phyloP scores from a whole-genome alignment of 306 rosid genomes.

The Cicer chorassanicum region DNA sequence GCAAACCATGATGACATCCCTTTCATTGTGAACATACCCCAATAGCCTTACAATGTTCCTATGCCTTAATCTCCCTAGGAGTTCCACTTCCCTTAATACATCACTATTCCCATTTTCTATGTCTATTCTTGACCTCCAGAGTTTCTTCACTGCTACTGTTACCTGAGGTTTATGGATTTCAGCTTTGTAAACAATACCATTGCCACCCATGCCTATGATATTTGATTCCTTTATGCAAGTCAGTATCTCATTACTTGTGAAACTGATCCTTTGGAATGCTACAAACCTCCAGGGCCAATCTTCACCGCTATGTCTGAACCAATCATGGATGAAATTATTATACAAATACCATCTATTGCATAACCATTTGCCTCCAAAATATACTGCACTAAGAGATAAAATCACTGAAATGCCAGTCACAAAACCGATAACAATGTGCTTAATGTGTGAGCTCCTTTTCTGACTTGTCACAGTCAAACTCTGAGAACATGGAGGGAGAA shows the following conservation, averaged over 20 bases:
- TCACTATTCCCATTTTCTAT: conserved; percentile 68
- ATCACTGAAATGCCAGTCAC: conserved; percentile 61
- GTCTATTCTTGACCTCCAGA: conserved; percentile 66
- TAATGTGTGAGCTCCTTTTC: conserved; percentile 49
- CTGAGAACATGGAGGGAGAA: conserved; percentile 77
- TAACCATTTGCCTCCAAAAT: conserved; percentile 58
- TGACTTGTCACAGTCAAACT: conserved; percentile 39
- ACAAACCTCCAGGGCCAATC: conserved; percentile 94
- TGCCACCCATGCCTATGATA: conserved; percentile 79
- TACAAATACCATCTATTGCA: conserved; percentile 62
- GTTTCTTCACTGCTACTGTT: conserved; percentile 84
- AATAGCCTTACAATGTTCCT: conserved; percentile 78
- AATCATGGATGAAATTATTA: conserved; percentile 59
- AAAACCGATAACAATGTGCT: conserved; percentile 60
- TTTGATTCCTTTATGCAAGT: conserved; percentile 73
- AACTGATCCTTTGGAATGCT: conserved; percentile 83
- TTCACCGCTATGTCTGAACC: conserved; percentile 61
- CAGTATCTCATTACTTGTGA: conserved; percentile 77
- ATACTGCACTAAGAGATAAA: conserved; percentile 53
- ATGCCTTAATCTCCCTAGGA: conserved; percentile 84
- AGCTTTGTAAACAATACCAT: conserved; percentile 89
- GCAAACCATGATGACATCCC: conserved; percentile 71
- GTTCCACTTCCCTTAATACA: conserved; percentile 74
- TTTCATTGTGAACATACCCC: conserved; percentile 86
- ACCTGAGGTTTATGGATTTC: conserved; percentile 69